A percentile compares a stretch with the other conserved stretches of the same genome.
Evolutionary conservation across 2,329 filamentous ascomycete species (phyloP).

Genomic region (Macroventuria anomochaeta): DNA sequence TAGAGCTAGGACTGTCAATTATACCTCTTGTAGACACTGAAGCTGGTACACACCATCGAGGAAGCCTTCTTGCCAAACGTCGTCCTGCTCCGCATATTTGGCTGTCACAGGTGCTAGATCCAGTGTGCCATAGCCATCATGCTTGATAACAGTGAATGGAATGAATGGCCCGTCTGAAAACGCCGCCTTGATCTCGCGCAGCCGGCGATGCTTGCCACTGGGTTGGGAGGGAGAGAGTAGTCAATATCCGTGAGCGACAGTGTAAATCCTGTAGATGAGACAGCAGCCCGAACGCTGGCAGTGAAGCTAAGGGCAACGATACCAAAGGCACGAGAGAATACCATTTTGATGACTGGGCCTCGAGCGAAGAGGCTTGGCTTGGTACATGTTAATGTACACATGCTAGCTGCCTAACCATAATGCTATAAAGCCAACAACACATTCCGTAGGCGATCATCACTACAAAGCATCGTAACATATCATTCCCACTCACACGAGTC

Average conservation of each 20-base stretch:
- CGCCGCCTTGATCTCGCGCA: slow-evolving; percentile 24
- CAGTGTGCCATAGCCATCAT: slow-evolving; percentile 26
- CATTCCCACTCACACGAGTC: slow-evolving; percentile 5
- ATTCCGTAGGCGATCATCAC: too few relatives aligned
- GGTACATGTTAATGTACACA: too few relatives aligned
- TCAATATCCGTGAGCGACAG: slow-evolving; percentile 48
- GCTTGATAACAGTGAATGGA: slow-evolving; percentile 50
- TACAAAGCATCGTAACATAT: too few relatives aligned
- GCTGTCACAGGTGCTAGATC: slow-evolving; percentile 32
- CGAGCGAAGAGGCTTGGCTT: neutral
- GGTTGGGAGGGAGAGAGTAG: slow-evolving; percentile 51
- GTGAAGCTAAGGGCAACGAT: slow-evolving; percentile 12
- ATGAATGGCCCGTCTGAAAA: slow-evolving; percentile 37
- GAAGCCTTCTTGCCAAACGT: slow-evolving; percentile 53
- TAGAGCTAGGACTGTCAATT: slow-evolving; percentile 23
- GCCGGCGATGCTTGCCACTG: slow-evolving; percentile 43
- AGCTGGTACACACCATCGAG: slow-evolving; percentile 35
- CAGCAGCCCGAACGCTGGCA: slow-evolving; percentile 23
- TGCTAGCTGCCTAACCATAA: too few relatives aligned
- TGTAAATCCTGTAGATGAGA: slow-evolving; percentile 50
- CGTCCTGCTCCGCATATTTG: slow-evolving; percentile 45
- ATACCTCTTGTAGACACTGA: neutral
- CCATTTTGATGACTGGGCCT: slow-evolving; percentile 19
- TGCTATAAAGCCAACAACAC: too few relatives aligned
- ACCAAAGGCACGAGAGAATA: slow-evolving; percentile 6